phyloP scores from a whole-genome alignment of 768 basidiomycete species.

The Hygrocybe punicea region DNA sequence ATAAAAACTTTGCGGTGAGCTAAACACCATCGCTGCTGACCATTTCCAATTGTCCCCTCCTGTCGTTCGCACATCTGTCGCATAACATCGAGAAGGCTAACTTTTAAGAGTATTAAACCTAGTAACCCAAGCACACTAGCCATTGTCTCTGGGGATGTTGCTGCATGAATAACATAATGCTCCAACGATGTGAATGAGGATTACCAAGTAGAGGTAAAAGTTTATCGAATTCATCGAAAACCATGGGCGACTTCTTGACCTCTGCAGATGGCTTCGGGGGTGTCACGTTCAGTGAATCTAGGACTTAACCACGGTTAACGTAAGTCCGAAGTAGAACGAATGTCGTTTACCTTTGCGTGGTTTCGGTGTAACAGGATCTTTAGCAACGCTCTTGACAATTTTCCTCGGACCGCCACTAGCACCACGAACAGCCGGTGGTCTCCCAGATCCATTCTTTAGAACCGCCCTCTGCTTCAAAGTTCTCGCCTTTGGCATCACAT shows the following conservation, averaged over 20 bases:
- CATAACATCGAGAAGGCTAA: conserved; percentile 63
- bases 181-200: conserved; percentile 21
- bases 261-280: conserved; percentile 27
- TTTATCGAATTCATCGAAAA: conserved; percentile 41
- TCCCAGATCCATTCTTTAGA: conserved; percentile 21
- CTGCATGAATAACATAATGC: background rate
- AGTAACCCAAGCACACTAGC: conserved; percentile 66
- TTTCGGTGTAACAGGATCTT: conserved; percentile 45
- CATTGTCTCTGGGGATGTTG: conserved; percentile 44
- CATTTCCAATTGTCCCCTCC: conserved; percentile 41
- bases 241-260: conserved; percentile 5
- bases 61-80: conserved; percentile 57
- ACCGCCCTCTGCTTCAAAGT: conserved; percentile 23
- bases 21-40: conserved; percentile 33
- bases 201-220: conserved; percentile 54
- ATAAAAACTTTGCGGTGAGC: background rate
- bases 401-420: conserved; percentile 12
- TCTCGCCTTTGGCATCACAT: conserved; percentile 18
- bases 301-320: conserved; percentile 17
- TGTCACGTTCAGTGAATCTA: conserved; percentile 31
- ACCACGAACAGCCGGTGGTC: conserved; percentile 10
- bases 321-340: conserved; percentile 2
- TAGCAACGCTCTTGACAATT: conserved; percentile 8
- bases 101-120: conserved; percentile 59
- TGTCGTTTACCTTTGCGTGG: conserved; percentile 22